Conservation (phyloP, 371 early-diverging fungal species). For the Mucor sp. region DNA sequence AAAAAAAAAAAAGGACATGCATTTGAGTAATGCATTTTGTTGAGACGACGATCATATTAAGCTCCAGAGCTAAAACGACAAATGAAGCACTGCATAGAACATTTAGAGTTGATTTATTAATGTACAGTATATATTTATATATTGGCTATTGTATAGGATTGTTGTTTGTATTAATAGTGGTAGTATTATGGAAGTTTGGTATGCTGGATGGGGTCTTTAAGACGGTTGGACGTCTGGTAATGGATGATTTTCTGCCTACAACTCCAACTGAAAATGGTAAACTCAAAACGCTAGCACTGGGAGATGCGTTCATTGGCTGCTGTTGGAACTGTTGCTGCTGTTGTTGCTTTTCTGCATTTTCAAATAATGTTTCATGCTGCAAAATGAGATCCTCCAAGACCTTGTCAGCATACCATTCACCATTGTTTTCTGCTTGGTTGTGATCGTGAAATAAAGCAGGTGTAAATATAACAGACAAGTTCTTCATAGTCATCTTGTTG, state of each 20-base stretch:
- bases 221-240: conserved; percentile 2
- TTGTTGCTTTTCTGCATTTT: conserved; percentile 1
- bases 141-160: not conserved
- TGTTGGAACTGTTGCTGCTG: not conserved
- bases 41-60: too few species aligned
- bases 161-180: not conserved
- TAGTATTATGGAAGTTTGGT: conserved; percentile 4
- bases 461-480: conserved; percentile 59
- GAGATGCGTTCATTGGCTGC: not conserved
- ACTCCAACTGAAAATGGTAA: conserved; percentile 6
- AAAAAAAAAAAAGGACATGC: too few species aligned
- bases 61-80: too few species aligned
- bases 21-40: too few species aligned
- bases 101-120: too few species aligned
- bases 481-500: conserved; percentile 65
- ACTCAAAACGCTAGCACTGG: conserved; percentile 6
- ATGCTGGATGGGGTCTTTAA: conserved; percentile 6
- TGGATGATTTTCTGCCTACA: conserved; percentile 3
- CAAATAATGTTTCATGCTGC: conserved; percentile 27
- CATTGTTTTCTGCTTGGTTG: conserved; percentile 47
- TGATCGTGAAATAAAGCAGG: conserved; percentile 67
- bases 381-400: conserved; percentile 46
- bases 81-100: too few species aligned
- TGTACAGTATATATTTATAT: not conserved
- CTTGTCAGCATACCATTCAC: conserved; percentile 48